A percentile compares a stretch with the other conserved stretches of the same genome.
Conservation (phyloP, 495 filamentous ascomycete genomes). For the Lepidopterella palustris region DNA sequence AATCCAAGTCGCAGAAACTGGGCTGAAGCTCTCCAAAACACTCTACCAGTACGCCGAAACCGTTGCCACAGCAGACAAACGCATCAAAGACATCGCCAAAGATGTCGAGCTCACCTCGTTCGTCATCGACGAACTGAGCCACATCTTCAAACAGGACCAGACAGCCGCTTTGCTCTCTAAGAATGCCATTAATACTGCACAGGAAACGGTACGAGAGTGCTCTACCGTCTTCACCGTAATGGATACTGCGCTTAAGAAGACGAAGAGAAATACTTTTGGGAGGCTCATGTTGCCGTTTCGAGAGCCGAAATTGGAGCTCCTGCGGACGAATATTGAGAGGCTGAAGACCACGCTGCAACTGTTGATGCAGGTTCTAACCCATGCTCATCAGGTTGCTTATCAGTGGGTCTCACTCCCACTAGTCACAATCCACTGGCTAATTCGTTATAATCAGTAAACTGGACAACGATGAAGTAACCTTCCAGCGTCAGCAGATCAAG, state of each 20-base stretch:
- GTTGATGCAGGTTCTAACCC: conserved; percentile 27
- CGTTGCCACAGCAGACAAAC: conserved; percentile 22
- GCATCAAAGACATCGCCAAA: conserved; percentile 28
- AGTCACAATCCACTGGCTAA: not conserved
- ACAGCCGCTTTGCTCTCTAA: conserved; percentile 16
- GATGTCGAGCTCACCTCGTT: conserved; percentile 25
- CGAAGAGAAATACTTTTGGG: conserved; percentile 17
- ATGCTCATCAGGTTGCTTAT: conserved; percentile 21
- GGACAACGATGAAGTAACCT: conserved; percentile 14
- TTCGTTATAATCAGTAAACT: conserved; percentile 9
- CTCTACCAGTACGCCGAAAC: conserved; percentile 29
- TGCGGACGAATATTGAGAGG: conserved; percentile 24
- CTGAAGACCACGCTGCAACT: conserved; percentile 28
- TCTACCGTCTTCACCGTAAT: conserved; percentile 22
- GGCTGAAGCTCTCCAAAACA: conserved; percentile 23
- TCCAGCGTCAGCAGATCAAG: conserved; percentile 24
- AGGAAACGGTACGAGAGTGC: conserved; percentile 28
- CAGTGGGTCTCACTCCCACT: conserved; percentile 11
- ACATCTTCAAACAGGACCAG: conserved; percentile 19
- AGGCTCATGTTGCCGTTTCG: conserved; percentile 22
- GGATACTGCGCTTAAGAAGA: conserved; percentile 19
- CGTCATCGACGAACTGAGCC: conserved; percentile 24
- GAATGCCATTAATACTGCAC: conserved; percentile 23
- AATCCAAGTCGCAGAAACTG: conserved; percentile 25
- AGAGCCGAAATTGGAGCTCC: conserved; percentile 25